Base-by-base conservation (phyloP, 176 grass and related monocot species). In the Aegilops sharonensis region DNA sequence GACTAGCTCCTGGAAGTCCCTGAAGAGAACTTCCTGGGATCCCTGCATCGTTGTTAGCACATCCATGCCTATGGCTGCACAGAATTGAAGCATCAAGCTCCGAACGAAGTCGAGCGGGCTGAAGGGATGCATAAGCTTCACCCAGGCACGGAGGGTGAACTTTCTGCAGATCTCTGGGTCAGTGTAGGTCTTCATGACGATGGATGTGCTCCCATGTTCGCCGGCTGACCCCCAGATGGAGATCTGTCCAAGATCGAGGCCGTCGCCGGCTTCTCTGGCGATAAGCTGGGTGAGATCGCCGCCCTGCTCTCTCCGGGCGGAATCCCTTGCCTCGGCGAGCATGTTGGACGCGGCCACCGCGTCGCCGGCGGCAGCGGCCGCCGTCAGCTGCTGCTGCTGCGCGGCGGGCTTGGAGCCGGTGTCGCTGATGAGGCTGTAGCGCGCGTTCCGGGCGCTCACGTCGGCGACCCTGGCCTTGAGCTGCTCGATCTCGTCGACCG, bases 101-200 rank as follows among this genome's bases (percentile, higher is more conserved):
- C 40, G 21, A 20, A 85, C 8, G 54, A 89, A 59, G 17, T 65
- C 64, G n/a, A 48, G 63, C 1, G 15, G 63, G 4, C 12, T 75
- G 36, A 70, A 75, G 15, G 75, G 81, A 48, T 68, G 72, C 30
- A 18, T 2, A 1, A 89, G 11, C n/a, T 21, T 85, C 7, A 81
- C 68, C 88, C 88, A 89, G 35, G 66, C 76, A 5, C 27, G 42
- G 57, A 7, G 20, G 0, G 65, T 2, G 52, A 89, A 85, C 3
- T 14, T 67, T n/a, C 7, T 6, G 12, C n/a, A 3, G n/a, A 78
- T 23, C 3, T 37, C 20, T 6, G 18, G 20, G 32, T 62, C 20
- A 7, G 2, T 32, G 29, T 61, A 78, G 31, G 21, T 10, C 29
- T 52, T 27, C 24, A 2, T 52, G 37, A 59, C 24, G 14, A 83